These are phyloP conservation scores for Diaporthe humulicola DNA, from an alignment of 2,329 filamentous ascomycete genomes.

Conservation along the genomic window DNA sequence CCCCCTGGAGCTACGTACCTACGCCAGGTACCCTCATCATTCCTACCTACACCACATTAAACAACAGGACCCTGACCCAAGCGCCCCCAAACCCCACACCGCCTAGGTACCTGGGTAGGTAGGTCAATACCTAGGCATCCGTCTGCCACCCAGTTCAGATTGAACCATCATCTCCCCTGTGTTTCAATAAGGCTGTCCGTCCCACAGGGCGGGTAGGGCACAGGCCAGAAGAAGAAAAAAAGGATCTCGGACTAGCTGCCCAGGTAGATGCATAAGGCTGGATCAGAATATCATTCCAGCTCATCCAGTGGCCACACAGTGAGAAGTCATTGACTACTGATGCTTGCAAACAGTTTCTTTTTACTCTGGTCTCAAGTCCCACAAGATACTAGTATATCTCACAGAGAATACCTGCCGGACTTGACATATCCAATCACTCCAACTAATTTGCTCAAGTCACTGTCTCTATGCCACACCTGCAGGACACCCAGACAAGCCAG, in stretches of 20 bases:
- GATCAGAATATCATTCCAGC: not conserved
- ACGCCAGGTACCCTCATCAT: not conserved
- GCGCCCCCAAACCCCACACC: not conserved
- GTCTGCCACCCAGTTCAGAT: not conserved
- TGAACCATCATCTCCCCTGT: not conserved
- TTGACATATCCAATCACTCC: not conserved
- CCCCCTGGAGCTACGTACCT: not conserved
- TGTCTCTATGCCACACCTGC: not conserved
- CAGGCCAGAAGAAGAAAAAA: too few species aligned
- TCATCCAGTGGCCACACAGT: not conserved
- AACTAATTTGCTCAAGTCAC: not conserved
- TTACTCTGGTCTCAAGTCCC: not conserved
- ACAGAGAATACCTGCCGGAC: not conserved
- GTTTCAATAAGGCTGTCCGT: conserved; percentile 8
- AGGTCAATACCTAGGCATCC: not conserved
- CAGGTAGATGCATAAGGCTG: not conserved
- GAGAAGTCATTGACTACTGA: not conserved
- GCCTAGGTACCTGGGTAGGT: not conserved
- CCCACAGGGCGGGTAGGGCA: conserved; percentile 14
- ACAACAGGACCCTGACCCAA: not conserved
- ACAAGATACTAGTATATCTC: not conserved
- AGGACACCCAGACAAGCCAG: not conserved
- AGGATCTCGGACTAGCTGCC: not conserved
- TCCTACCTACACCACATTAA: not conserved
- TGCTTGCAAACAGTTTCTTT: not conserved